These are phyloP conservation scores for Colletotrichum sidae DNA, from an alignment of 2,329 filamentous ascomycete species.

Conservation along the genomic window DNA sequence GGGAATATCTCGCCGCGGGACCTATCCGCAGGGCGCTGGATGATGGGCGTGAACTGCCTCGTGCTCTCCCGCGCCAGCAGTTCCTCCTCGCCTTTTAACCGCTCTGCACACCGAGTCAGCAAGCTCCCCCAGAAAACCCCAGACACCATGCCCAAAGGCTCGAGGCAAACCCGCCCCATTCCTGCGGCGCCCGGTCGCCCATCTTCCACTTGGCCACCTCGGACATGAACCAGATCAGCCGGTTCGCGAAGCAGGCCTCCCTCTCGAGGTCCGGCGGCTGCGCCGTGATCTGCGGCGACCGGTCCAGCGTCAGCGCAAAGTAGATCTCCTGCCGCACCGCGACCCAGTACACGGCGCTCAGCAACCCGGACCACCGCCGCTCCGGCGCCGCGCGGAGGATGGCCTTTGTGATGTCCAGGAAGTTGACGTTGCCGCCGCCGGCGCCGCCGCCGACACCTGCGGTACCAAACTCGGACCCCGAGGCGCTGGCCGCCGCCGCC, in stretches of 20 bases:
- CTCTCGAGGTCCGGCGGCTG: constrained; percentile 47
- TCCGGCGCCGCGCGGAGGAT: constrained; percentile 50
- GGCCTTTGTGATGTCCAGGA: constrained; percentile 54
- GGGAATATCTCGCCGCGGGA: constrained; percentile 54
- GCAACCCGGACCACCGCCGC: constrained; percentile 50
- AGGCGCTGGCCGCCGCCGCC: background rate
- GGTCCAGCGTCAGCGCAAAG: constrained; percentile 52
- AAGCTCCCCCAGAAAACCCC: no score
- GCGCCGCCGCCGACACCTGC: background rate
- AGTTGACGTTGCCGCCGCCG: constrained; percentile 45
- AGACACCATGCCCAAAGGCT: background rate
- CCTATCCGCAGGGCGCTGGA: constrained; percentile 48
- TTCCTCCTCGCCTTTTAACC: constrained; percentile 1
- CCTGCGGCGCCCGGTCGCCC: constrained; percentile 49
- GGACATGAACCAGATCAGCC: constrained; percentile 54
- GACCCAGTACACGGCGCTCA: constrained; percentile 56
- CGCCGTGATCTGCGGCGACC: constrained; percentile 51
- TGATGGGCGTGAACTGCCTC: constrained; percentile 44
- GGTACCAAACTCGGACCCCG: constrained; percentile 1
- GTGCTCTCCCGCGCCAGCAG: background rate
- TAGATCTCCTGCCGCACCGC: constrained; percentile 55
- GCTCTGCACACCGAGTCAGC: background rate
- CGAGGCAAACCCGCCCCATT: constrained; percentile 48
- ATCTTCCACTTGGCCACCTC: constrained; percentile 55
- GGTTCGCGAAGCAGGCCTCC: constrained; percentile 51